Evolutionary conservation across 495 filamentous ascomycete species (phyloP).

Genomic region (Penicillium bovifimosum): DNA sequence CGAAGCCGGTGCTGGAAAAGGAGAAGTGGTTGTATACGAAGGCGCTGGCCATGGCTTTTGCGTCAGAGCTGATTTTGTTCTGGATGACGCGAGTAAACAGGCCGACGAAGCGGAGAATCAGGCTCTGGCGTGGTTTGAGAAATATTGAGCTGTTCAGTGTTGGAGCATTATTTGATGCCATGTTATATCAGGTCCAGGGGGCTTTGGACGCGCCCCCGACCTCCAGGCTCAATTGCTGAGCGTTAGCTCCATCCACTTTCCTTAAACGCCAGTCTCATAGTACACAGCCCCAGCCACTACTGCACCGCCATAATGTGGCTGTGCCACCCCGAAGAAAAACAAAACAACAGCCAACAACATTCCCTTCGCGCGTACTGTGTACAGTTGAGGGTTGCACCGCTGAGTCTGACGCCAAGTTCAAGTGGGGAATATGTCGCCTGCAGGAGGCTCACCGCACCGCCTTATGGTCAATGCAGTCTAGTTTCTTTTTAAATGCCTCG

Average conservation of each 20-base stretch:
- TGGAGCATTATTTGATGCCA: too few relatives aligned
- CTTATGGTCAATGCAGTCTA: conserved; percentile 3
- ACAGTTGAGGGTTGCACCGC: background rate
- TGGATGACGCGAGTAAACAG: conserved; percentile 39
- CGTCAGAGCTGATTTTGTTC: conserved; percentile 41
- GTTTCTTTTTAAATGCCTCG: conserved; percentile 3
- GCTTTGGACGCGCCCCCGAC: too few relatives aligned
- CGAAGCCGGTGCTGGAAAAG: conserved; percentile 10
- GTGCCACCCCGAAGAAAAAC: conserved; percentile 6
- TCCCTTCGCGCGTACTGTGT: too few relatives aligned
- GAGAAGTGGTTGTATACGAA: conserved; percentile 49
- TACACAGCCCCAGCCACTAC: conserved; percentile 24
- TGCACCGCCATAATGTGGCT: conserved; percentile 1
- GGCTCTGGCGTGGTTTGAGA: background rate
- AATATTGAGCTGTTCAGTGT: background rate
- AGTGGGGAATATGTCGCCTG: conserved; percentile 5
- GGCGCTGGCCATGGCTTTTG: conserved; percentile 61
- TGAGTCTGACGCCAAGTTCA: conserved; percentile 14
- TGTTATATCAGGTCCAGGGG: too few relatives aligned
- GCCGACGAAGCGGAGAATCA: background rate
- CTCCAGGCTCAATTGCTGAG: too few relatives aligned
- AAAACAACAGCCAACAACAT: conserved; percentile 16
- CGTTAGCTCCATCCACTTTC: too few relatives aligned
- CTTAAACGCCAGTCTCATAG: too few relatives aligned
- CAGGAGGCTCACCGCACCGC: conserved; percentile 18